Evolutionary conservation across 2,329 filamentous ascomycete genomes (phyloP).

Genomic region (Aschersonia sp.): DNA sequence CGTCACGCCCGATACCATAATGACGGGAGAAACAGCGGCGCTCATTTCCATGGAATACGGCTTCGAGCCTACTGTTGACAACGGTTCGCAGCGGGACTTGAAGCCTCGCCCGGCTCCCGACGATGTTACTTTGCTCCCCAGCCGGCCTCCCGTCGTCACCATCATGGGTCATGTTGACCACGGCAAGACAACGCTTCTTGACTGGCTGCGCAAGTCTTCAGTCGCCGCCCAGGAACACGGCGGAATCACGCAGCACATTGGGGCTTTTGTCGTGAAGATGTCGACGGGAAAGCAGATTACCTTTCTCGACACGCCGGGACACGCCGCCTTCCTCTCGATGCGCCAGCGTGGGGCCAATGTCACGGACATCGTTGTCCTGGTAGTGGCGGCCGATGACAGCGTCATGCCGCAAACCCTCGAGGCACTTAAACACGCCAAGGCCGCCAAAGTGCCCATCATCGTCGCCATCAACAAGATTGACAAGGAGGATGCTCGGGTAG

Average conservation of each 20-base stretch:
- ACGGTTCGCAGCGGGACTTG: slow-evolving; percentile 53
- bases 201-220: slow-evolving; percentile 85
- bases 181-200: slow-evolving; percentile 91
- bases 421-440: slow-evolving; percentile 82
- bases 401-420: slow-evolving; percentile 96
- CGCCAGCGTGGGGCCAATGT: slow-evolving; percentile 88
- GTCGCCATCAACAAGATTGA: slow-evolving; percentile 98
- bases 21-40: slow-evolving; percentile 81
- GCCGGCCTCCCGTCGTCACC: slow-evolving; percentile 82
- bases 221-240: slow-evolving; percentile 85
- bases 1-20: slow-evolving; percentile 64
- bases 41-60: slow-evolving; percentile 88
- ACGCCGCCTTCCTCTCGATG: slow-evolving; percentile 93
- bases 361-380: slow-evolving; percentile 90
- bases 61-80: slow-evolving; percentile 68
- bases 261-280: slow-evolving; percentile 85
- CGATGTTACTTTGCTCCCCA: slow-evolving; percentile 53
- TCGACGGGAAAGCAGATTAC: slow-evolving; percentile 81
- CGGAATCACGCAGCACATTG: slow-evolving; percentile 96
- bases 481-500: slow-evolving; percentile 65
- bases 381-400: slow-evolving; percentile 92
- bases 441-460: slow-evolving; percentile 83
- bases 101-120: slow-evolving; percentile 52
- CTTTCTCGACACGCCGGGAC: slow-evolving; percentile 91
- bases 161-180: slow-evolving; percentile 99